A percentile compares a stretch with the other conserved stretches of the same genome.
phyloP scores from a whole-genome alignment of 2,329 filamentous ascomycete species.

The Pseudogymnoascus sp. region DNA sequence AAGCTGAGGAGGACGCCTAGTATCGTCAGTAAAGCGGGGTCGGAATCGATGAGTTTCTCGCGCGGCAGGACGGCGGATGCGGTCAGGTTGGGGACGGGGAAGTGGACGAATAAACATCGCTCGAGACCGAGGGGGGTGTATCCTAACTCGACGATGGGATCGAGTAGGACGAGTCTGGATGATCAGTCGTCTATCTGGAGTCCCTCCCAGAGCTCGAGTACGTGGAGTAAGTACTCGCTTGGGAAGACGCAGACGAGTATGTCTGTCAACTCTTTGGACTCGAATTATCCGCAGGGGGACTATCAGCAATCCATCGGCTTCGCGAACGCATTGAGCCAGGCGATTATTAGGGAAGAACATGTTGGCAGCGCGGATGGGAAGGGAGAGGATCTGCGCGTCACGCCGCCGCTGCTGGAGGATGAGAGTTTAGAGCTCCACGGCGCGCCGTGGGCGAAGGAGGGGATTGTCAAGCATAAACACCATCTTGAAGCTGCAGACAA shows the following conservation, averaged over 20 bases:
- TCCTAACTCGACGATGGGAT: slow-evolving; percentile 72
- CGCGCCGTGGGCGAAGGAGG: slow-evolving; percentile 97
- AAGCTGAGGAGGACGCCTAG: slow-evolving; percentile 82
- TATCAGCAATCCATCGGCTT: slow-evolving; percentile 97
- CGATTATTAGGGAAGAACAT: slow-evolving; percentile 85
- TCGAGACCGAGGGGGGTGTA: slow-evolving; percentile 69
- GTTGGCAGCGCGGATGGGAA: slow-evolving; percentile 40
- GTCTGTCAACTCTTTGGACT: slow-evolving; percentile 85
- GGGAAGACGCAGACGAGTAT: slow-evolving; percentile 86
- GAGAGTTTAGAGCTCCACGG: slow-evolving; percentile 86
- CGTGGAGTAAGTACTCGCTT: slow-evolving; percentile 89
- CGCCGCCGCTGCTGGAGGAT: slow-evolving; percentile 74
- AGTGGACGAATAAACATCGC: slow-evolving; percentile 79
- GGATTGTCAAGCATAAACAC: slow-evolving; percentile 91
- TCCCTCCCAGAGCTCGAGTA: slow-evolving; percentile 76
- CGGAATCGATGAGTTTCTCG: slow-evolving; percentile 62
- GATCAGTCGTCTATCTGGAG: slow-evolving; percentile 88
- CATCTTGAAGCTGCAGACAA: slow-evolving; percentile 87
- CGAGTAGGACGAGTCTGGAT: slow-evolving; percentile 88
- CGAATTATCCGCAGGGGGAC: slow-evolving; percentile 65
- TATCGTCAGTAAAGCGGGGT: slow-evolving; percentile 86
- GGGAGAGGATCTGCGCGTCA: slow-evolving; percentile 34
- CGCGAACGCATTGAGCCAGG: slow-evolving; percentile 90
- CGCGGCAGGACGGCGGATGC: slow-evolving; percentile 61
- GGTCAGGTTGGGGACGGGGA: slow-evolving; percentile 36